phyloP scores from a whole-genome alignment of 1,284 basidiomycete genomes.

The Fomitopsis pinicola region DNA sequence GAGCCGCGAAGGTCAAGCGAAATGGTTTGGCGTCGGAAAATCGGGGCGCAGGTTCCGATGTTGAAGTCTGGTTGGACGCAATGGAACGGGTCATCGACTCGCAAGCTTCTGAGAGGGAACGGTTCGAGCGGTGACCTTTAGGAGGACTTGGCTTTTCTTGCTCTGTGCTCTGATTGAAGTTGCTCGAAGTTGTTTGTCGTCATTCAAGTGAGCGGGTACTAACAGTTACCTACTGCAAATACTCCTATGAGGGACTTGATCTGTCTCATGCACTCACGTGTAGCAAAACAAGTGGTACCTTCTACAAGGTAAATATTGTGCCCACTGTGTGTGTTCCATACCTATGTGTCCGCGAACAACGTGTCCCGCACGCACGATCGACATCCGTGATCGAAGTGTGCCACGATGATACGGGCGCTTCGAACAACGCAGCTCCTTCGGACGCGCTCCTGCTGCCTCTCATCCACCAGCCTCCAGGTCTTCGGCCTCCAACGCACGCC shows the following conservation, averaged over 20 bases:
- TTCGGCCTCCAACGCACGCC: background rate
- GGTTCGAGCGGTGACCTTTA: conserved; percentile 22
- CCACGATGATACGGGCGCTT: background rate
- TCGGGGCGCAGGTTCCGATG: conserved; percentile 32
- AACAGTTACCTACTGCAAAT: too few species aligned
- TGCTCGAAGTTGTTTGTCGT: too few species aligned
- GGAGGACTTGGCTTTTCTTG: background rate
- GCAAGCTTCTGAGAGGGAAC: conserved; percentile 48
- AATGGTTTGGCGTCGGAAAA: background rate
- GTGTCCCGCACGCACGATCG: background rate
- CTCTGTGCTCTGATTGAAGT: background rate
- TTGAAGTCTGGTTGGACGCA: conserved; percentile 70
- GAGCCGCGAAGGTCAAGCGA: conserved; percentile 6
- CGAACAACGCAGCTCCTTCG: background rate
- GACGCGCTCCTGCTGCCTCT: background rate
- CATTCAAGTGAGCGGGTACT: too few species aligned
- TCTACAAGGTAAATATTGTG: too few species aligned
- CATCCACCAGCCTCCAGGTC: background rate
- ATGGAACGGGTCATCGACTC: conserved; percentile 71
- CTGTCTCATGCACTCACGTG: background rate
- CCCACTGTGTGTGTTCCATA: too few species aligned
- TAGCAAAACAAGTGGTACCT: background rate
- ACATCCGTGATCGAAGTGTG: background rate
- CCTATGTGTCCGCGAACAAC: background rate
- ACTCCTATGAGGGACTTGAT: too few species aligned